These are phyloP conservation scores for Buddleja alternifolia DNA, from an alignment of 257 asterid genomes.

Conservation along the genomic window DNA sequence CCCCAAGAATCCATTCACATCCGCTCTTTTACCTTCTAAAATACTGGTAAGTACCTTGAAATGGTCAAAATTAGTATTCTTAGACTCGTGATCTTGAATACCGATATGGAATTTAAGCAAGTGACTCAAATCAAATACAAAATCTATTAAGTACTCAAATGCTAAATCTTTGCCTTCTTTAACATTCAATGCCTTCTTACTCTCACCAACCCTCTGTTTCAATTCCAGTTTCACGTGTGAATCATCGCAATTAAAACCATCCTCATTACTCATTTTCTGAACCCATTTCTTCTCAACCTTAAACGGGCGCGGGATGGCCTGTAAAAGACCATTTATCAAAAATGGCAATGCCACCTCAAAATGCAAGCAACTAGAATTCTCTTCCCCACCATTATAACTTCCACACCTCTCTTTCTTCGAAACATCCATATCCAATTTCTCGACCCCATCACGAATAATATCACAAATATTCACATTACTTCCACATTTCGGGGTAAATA, in stretches of 20 bases:
- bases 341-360: constrained; percentile 66
- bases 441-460: constrained; percentile 26
- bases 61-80: constrained; percentile 55
- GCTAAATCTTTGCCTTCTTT: constrained; percentile 61
- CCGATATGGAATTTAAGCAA: constrained; percentile 64
- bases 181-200: constrained; percentile 43
- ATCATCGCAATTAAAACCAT: constrained; percentile 30
- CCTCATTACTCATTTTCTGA: constrained; percentile 46
- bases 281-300: constrained; percentile 57
- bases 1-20: constrained; percentile 74
- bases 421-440: constrained; percentile 29
- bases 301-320: constrained; percentile 70
- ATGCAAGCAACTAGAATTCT: constrained; percentile 58
- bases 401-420: constrained; percentile 61
- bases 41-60: constrained; percentile 56
- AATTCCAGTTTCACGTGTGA: constrained; percentile 31
- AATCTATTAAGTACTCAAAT: constrained; percentile 69
- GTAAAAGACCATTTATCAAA: constrained; percentile 67
- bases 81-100: constrained; percentile 51
- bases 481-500: constrained; percentile 54
- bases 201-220: constrained; percentile 34
- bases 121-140: constrained; percentile 65
- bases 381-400: constrained; percentile 41
- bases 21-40: constrained; percentile 87
- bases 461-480: constrained; percentile 29